phyloP scores from a whole-genome alignment of 768 basidiomycete species.

The Tulasnella sp. region DNA sequence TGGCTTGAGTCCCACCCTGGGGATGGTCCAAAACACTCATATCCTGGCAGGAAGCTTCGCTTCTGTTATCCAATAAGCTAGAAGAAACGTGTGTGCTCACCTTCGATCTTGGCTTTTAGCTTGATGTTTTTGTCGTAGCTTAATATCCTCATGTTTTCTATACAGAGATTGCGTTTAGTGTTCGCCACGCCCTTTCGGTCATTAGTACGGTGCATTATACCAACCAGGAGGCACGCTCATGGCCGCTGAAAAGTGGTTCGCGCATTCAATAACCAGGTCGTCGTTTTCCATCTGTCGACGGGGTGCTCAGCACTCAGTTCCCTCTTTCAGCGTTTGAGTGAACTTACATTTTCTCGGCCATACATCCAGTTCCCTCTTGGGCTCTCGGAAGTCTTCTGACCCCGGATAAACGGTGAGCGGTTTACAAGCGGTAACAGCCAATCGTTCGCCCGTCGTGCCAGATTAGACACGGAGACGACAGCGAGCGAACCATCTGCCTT shows the following conservation, averaged over 20 bases:
- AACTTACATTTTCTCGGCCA: constrained; percentile 45
- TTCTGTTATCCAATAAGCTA: neutral
- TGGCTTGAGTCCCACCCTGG: neutral
- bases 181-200: constrained; percentile 13
- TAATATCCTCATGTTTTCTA: constrained; percentile 49
- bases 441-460: constrained; percentile 62
- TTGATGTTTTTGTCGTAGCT: constrained; percentile 67
- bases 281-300: constrained; percentile 54
- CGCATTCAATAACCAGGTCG: constrained; percentile 70
- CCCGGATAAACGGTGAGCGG: constrained; percentile 46
- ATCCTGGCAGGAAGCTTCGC: neutral
- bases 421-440: constrained; percentile 64
- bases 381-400: constrained; percentile 59
- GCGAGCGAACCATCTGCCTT: constrained; percentile 5
- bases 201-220: neutral
- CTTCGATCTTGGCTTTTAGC: constrained; percentile 47
- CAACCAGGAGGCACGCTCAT: neutral
- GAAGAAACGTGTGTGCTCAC: constrained; percentile 36
- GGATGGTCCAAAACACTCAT: constrained; percentile 6
- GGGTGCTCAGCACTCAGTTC: neutral
- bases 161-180: constrained; percentile 33
- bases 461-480: constrained; percentile 48
- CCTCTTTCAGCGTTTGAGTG: neutral
- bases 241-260: constrained; percentile 46
- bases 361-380: constrained; percentile 56